Conservation (phyloP, 371 early-diverging fungal genomes). For the Mucor piriformis region DNA sequence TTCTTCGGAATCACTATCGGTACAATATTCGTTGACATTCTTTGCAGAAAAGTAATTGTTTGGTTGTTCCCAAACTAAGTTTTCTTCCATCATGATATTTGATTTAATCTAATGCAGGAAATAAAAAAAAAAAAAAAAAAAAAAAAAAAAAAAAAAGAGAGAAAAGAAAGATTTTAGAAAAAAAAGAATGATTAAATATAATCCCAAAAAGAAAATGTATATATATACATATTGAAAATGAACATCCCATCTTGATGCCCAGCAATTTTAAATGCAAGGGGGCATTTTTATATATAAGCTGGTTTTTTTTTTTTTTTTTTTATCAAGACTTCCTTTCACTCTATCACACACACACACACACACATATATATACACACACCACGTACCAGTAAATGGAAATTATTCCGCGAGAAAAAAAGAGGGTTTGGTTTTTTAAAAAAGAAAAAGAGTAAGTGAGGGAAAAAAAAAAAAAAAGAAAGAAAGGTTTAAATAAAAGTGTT, state of each 20-base stretch:
- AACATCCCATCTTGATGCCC: not conserved
- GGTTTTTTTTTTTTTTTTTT: not conserved
- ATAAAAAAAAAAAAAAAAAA: not conserved
- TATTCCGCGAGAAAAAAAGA: constrained; percentile 3
- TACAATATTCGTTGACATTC: too few species aligned
- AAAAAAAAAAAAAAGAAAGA: constrained; percentile 6
- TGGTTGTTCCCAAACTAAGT: constrained; percentile 1
- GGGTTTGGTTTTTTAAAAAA: constrained; percentile 3
- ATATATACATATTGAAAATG: constrained; percentile 8
- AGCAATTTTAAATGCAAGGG: constrained; percentile 2
- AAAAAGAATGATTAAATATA: not conserved
- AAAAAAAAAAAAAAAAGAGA: not conserved
- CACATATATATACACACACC: not conserved
- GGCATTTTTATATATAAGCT: constrained; percentile 6
- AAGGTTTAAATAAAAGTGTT: too few species aligned
- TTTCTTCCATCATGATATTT: not conserved
- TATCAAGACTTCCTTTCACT: too few species aligned
- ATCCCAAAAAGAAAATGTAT: not conserved
- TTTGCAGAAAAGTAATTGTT: constrained; percentile 7
- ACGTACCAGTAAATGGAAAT: not conserved
- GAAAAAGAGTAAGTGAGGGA: constrained; percentile 7
- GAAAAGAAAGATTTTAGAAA: not conserved
- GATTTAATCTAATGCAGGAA: not conserved
- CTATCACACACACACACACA: too few species aligned
- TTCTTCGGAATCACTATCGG: constrained; percentile 7